A percentile compares a stretch with the other conserved stretches of the same genome.
These are phyloP conservation scores for Allium fistulosum DNA, from an alignment of 106 monocot genomes.

Conservation along the genomic window DNA sequence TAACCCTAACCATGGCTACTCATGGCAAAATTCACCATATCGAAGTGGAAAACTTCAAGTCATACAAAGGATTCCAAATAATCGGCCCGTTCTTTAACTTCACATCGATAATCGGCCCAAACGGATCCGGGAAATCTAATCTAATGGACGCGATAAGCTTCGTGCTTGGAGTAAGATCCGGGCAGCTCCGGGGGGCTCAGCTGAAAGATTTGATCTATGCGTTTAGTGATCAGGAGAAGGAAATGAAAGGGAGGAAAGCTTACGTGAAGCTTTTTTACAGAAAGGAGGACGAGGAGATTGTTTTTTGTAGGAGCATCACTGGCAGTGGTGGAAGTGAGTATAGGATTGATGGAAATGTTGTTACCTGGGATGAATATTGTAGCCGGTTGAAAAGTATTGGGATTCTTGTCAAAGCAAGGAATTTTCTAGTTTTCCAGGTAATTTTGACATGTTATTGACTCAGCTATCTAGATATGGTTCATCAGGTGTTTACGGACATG, in stretches of 20 bases:
- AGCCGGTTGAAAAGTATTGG: constrained; percentile 71
- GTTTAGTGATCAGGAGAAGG: constrained; percentile 71
- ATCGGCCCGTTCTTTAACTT: constrained; percentile 96
- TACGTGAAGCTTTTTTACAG: constrained; percentile 77
- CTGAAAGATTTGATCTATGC: constrained; percentile 90
- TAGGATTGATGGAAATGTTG: constrained; percentile 60
- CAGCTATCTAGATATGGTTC: too few species aligned
- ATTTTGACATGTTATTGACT: background rate
- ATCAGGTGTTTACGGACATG: too few species aligned
- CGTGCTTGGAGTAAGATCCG: constrained; percentile 92
- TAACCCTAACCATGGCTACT: background rate
- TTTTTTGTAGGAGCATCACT: constrained; percentile 81
- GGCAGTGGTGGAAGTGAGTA: constrained; percentile 83
- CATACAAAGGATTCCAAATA: constrained; percentile 87
- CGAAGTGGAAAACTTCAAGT: constrained; percentile 98
- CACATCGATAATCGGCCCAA: constrained; percentile 96
- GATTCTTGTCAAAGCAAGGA: constrained; percentile 95
- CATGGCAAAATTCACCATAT: constrained; percentile 81
- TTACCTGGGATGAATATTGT: constrained; percentile 87
- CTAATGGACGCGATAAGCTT: constrained; percentile 99
- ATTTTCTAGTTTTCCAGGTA: constrained; percentile 98
- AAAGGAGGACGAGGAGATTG: constrained; percentile 45
- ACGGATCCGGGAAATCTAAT: constrained; percentile 96
- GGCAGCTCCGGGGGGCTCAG: constrained; percentile 87
- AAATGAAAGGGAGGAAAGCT: constrained; percentile 71